Evolutionary conservation across 1,284 basidiomycete species (phyloP), one percentile per base, ranked within the genome.

Genomic region (Rugosomyces carneus): DNA sequence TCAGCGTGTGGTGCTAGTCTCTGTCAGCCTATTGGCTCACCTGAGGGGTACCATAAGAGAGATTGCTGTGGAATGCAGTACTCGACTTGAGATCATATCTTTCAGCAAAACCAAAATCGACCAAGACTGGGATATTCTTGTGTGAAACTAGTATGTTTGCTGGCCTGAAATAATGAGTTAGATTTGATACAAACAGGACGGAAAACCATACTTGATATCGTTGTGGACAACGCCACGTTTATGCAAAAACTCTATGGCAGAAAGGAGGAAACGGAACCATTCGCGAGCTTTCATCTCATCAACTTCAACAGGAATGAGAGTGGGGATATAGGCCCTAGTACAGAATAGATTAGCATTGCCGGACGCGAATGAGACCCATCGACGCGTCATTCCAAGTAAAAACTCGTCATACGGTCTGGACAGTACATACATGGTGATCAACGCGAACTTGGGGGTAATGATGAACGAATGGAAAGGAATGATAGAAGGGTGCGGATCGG

Each of bases 81-180:
- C 69, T 60, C 0, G 78, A 74, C 2, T 66, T 61, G 36, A 73
- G 55, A 50, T 87, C 78, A 55, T 89, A 92, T 52, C 79, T 80
- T 59, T 93, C 86, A 1, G 93, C 90, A 58, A 96, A 96, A 1
- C 93, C 93, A 60, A 93, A 95, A 63, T 94, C 92, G 23, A 94
- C 86, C 3, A 94, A 75, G 1, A 93, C 85, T 0, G 92, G 91
- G 0, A 87, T 67, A 53, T 82, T 81, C 55, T 80, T 73, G 48
- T 71, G 66, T 2, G 85, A 87, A 36, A 95, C 70, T 2, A 95
- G 73, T 50, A 95, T 89, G 59, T 95, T 95, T 10, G 91, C 89
- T 3, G 91, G 92, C 57, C 86, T 89, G 47, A 3, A 27, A n/a
- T 5, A 0, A 3, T 4, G 27, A 51, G 34, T 29, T 26, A 45